These are phyloP conservation scores for Starmerella potacharoeniae DNA, from an alignment of 805 yeast genomes.

Conservation along the genomic window DNA sequence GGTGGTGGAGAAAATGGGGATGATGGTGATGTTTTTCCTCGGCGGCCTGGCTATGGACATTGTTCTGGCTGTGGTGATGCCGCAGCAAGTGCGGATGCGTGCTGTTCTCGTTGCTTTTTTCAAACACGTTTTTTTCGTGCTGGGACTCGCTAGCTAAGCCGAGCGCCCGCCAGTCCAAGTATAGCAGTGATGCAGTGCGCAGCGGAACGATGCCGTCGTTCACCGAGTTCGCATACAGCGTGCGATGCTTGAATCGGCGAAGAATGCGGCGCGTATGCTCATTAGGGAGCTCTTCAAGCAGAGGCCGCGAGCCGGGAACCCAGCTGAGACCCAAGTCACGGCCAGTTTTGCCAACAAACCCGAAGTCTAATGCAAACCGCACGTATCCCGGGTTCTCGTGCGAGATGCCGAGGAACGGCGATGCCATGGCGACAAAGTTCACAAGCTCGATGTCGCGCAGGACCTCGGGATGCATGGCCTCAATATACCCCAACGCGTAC, in stretches of 20 bases:
- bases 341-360: constrained; percentile 87
- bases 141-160: constrained; percentile 37
- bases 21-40: neutral
- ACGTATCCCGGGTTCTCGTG: constrained; percentile 82
- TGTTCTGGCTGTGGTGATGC: neutral
- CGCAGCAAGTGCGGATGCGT: constrained; percentile 1
- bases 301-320: constrained; percentile 38
- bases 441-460: constrained; percentile 57
- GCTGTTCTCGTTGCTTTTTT: constrained; percentile 1
- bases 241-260: constrained; percentile 53
- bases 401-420: constrained; percentile 79
- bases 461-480: constrained; percentile 50
- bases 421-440: constrained; percentile 72
- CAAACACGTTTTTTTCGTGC: constrained; percentile 26
- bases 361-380: constrained; percentile 72
- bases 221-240: constrained; percentile 77
- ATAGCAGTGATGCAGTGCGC: constrained; percentile 75
- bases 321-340: constrained; percentile 67
- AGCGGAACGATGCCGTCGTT: constrained; percentile 95
- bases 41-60: neutral
- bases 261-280: constrained; percentile 60
- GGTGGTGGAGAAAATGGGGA: too few relatives aligned
- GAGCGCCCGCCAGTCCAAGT: constrained; percentile 73
- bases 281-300: constrained; percentile 63
- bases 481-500: constrained; percentile 75